Evolutionary conservation across 2,329 filamentous ascomycete genomes (phyloP), one percentile per base, ranked within the genome.

Genomic region (Byssothecium circinans): DNA sequence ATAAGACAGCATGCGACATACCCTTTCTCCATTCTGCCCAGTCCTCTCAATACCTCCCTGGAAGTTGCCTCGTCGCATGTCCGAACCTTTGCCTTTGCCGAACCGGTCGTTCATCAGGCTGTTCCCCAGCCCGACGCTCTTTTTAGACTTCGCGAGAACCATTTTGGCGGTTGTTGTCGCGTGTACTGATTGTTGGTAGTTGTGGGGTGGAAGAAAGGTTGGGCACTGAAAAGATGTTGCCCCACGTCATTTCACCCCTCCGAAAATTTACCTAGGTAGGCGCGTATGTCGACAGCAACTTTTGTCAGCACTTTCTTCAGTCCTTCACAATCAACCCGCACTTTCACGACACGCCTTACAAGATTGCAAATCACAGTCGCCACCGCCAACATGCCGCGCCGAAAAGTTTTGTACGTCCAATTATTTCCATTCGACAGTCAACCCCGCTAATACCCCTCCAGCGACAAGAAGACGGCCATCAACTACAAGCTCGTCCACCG

Each of bases 21-120:
- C 81, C 59, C 86, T 85, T 70, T 95, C 88, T 67, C 90, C 91
- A 18, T 89, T 90, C 20, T 83, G 79, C 64, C 91, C 81, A 49
- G 77, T 81, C 49, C 81, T 84, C 70, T 91, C 85, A 55, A 90
- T 87, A 65, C 88, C 84, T 51, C 73, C 69, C 58, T 81, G 75
- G 53, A 78, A 74, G 51, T 81, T 83, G 58, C 78, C 82, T 69
- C 87, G 88, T 74, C 90, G 92, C 70, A 91, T 86, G 71, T 91
- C 88, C 42, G 81, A 70, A 57, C 90, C 89, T 74, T 95, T 96
- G 65, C 89, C 89, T 75, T 94, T 95, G 67, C 91, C 90, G 73
- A 97, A 96, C 49, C 92, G 88, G 76, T 97, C 94, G 71, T 97
- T 97, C 94, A 99, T 99, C 70, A 99, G 83, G 76, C 88, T 85